These are phyloP conservation scores for Blastocystis sp. DNA, from an alignment of 352 stramenopile genomes.

Conservation along the genomic window DNA sequence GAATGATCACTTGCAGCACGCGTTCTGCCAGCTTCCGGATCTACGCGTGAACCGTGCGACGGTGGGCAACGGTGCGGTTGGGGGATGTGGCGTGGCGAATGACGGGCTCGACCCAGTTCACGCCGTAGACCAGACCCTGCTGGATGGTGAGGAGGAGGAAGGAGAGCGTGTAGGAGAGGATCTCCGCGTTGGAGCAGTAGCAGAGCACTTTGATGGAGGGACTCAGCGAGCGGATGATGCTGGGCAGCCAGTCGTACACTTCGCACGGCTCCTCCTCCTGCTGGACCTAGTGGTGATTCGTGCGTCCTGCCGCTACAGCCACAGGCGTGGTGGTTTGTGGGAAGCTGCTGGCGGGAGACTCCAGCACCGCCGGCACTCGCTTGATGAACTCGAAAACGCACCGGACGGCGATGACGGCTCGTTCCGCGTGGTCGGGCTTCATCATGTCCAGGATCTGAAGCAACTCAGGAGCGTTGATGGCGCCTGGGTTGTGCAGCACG, in stretches of 20 bases:
- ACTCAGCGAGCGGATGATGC: conserved; percentile 1
- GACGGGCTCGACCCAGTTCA: neutral
- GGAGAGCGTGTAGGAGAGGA: neutral
- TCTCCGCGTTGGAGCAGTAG: neutral
- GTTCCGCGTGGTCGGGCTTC: neutral
- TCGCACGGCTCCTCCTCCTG: neutral
- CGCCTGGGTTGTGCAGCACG: conserved; percentile 15
- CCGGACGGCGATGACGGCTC: neutral
- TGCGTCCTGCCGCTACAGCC: neutral
- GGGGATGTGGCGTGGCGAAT: conserved; percentile 1
- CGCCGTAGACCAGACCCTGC: conserved; percentile 28
- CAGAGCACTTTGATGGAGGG: neutral
- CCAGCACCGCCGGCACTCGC: neutral
- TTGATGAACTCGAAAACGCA: neutral
- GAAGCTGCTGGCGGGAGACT: neutral
- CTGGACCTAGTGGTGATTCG: too few relatives aligned
- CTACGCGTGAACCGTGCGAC: neutral
- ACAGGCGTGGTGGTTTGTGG: neutral
- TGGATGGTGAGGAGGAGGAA: neutral
- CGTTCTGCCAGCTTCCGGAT: conserved; percentile 28
- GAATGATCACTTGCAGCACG: neutral
- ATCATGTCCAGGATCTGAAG: neutral
- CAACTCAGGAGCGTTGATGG: neutral
- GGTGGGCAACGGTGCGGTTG: neutral
- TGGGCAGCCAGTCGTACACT: conserved; percentile 34